Evolutionary conservation across 306 rosid genomes (phyloP), one percentile per base, ranked within the genome.

Genomic region (Nissolia schottii): DNA sequence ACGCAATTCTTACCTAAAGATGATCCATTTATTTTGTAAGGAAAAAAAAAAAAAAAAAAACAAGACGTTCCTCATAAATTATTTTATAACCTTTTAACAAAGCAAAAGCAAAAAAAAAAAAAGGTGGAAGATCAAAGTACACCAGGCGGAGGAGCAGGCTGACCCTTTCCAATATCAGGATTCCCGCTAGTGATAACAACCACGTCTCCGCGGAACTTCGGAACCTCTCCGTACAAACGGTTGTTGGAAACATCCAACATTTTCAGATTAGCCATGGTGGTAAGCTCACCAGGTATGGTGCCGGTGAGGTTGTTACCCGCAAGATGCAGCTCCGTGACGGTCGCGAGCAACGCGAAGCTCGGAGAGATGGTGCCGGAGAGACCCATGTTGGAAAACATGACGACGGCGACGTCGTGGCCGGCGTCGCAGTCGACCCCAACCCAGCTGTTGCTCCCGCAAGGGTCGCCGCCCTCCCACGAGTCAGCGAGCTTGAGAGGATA

Each of bases 321-420:
- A 13, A 94, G 84, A 70, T 79, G 19, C 87, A 94, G 63, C 66
- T 4, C 84, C 29, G 20, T 70, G 65, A 94, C 5, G 3, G 83
- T 70, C 0, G 79, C 71, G 58, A 94, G 81, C 73, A 24, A 53
- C 0, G 91, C 43, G 71, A 85, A 94, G 27, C 67, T 77, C 7
- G 92, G 82, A 66, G 98, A 91, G 71, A 94, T 89, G 2, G 81
- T 78, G 2, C 98, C 98, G 1, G 75, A 60, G 12, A 87, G 83
- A 20, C 82, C 82, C 91, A 54, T 57, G 25, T 45, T 77, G 8
- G n/a, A 74, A 27, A 94, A 89, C 41, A 79, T 85, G 16, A 94
- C 54, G 24, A 54, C 18, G 0, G 82, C 28, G 16, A 94, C 49
- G 6, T 83, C 76, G 0, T n/a, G n/a, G n/a, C 66, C 62, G 1